These are phyloP conservation scores for Coniochaeta ligniaria DNA, from an alignment of 2,329 filamentous ascomycete genomes.

Conservation along the genomic window DNA sequence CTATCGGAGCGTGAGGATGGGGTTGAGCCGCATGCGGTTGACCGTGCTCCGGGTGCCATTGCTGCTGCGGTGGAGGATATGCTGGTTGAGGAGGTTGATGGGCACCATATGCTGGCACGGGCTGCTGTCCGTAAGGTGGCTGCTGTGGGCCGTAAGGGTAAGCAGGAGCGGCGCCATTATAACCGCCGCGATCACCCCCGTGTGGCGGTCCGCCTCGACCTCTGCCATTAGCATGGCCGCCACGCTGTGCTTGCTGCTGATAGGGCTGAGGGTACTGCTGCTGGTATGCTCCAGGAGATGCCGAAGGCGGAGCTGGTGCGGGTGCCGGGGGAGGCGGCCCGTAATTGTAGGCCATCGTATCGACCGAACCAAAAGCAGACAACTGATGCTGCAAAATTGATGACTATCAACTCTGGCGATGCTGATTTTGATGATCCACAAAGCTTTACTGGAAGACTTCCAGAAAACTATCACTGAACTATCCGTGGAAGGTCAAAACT, in stretches of 20 bases:
- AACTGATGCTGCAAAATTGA: neutral
- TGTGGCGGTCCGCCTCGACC: conserved; percentile 32
- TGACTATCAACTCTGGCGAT: neutral
- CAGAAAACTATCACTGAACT: neutral
- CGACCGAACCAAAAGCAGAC: conserved; percentile 4
- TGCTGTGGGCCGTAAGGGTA: conserved; percentile 35
- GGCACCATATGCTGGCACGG: conserved; percentile 16
- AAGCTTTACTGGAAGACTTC: neutral
- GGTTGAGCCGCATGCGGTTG: conserved; percentile 32
- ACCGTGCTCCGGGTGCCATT: conserved; percentile 32
- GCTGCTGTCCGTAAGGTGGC: conserved; percentile 20
- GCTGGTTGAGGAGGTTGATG: conserved; percentile 26
- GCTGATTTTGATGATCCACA: neutral
- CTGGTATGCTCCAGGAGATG: conserved; percentile 26
- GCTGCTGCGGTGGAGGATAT: conserved; percentile 33
- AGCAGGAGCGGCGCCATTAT: conserved; percentile 29
- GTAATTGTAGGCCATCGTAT: conserved; percentile 45
- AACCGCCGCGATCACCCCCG: conserved; percentile 30
- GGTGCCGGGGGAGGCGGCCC: conserved; percentile 45
- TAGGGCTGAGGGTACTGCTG: conserved; percentile 30
- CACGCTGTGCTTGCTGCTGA: conserved; percentile 22
- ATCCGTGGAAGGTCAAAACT: neutral
- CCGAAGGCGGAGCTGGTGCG: conserved; percentile 20
- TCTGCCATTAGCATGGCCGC: conserved; percentile 29
- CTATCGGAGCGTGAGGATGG: conserved; percentile 39